Conservation (phyloP, 371 early-diverging fungal genomes). For the Syncephalastrum monosporum region DNA sequence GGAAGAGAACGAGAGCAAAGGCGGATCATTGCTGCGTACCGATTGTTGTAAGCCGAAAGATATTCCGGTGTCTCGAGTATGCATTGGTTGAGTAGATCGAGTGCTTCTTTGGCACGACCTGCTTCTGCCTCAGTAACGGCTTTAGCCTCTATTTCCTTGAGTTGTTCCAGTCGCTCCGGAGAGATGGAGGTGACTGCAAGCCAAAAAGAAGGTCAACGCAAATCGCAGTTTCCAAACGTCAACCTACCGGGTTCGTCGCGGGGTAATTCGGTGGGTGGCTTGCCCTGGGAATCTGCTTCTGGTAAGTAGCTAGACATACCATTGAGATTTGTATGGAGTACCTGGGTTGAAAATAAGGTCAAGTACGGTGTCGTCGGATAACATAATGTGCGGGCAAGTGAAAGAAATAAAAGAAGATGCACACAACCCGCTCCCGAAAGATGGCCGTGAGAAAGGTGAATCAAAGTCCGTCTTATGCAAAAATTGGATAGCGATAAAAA, state of each 20-base stretch:
- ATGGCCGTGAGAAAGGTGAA: too few species aligned
- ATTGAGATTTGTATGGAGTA: background rate
- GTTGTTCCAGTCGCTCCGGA: slow-evolving; percentile 21
- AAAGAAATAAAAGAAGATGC: too few species aligned
- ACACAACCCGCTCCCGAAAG: too few species aligned
- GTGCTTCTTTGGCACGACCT: slow-evolving; percentile 45
- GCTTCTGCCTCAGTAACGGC: slow-evolving; percentile 50
- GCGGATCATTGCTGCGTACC: slow-evolving; percentile 39
- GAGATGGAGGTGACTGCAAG: background rate
- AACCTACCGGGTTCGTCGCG: background rate
- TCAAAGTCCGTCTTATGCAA: too few species aligned
- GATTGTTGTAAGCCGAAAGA: slow-evolving; percentile 85
- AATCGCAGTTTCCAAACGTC: background rate
- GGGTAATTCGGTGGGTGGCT: slow-evolving; percentile 2
- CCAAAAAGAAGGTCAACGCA: background rate
- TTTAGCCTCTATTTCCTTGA: slow-evolving; percentile 49
- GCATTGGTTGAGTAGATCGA: slow-evolving; percentile 42
- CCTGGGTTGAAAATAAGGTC: slow-evolving; percentile 52
- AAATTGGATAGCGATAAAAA: too few species aligned
- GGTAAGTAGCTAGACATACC: background rate
- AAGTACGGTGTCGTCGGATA: slow-evolving; percentile 44
- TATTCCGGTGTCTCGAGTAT: slow-evolving; percentile 63
- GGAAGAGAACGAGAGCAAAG: too few species aligned
- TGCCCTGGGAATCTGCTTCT: slow-evolving; percentile 33
- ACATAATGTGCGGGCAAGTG: slow-evolving; percentile 4